Evolutionary conservation across 2,329 filamentous ascomycete genomes (phyloP).

Genomic region (Hirsutella rhossiliensis): DNA sequence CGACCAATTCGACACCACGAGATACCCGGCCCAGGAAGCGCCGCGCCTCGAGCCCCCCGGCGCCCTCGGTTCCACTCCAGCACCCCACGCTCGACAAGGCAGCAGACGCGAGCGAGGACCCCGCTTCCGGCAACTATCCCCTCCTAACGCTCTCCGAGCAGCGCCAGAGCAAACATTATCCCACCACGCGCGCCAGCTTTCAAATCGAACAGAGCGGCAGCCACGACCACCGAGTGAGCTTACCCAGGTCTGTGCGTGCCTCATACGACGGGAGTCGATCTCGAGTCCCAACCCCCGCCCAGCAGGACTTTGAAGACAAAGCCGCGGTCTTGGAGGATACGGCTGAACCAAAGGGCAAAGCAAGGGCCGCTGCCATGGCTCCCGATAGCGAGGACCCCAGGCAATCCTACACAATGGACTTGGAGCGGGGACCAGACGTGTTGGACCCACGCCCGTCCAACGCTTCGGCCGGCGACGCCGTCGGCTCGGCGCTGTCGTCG

Average conservation of each 20-base stretch:
- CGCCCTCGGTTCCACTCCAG: constrained; percentile 36
- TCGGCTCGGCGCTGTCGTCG: constrained; percentile 43
- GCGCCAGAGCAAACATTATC: constrained; percentile 29
- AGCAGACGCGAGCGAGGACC: constrained; percentile 10
- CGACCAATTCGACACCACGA: constrained; percentile 46
- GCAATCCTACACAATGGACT: constrained; percentile 34
- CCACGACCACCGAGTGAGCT: constrained; percentile 36
- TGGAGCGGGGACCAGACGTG: constrained; percentile 25
- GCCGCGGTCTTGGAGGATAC: neutral
- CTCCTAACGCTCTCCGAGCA: constrained; percentile 40
- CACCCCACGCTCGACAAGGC: constrained; percentile 29
- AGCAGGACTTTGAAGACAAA: constrained; percentile 3
- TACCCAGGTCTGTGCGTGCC: constrained; percentile 40
- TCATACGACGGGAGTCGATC: constrained; percentile 33
- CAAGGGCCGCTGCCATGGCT: constrained; percentile 31
- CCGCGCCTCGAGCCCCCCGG: constrained; percentile 40
- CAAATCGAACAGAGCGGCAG: constrained; percentile 35
- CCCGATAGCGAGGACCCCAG: constrained; percentile 20
- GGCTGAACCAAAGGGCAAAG: constrained; percentile 35
- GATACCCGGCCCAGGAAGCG: constrained; percentile 23
- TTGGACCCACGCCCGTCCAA: constrained; percentile 31
- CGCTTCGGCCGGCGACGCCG: constrained; percentile 35
- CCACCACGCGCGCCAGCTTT: constrained; percentile 33
- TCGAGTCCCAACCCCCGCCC: constrained; percentile 17
- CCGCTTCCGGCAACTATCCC: constrained; percentile 34